Evolutionary conservation across 768 basidiomycete genomes (phyloP).

Genomic region (Podaxis pistillaris): DNA sequence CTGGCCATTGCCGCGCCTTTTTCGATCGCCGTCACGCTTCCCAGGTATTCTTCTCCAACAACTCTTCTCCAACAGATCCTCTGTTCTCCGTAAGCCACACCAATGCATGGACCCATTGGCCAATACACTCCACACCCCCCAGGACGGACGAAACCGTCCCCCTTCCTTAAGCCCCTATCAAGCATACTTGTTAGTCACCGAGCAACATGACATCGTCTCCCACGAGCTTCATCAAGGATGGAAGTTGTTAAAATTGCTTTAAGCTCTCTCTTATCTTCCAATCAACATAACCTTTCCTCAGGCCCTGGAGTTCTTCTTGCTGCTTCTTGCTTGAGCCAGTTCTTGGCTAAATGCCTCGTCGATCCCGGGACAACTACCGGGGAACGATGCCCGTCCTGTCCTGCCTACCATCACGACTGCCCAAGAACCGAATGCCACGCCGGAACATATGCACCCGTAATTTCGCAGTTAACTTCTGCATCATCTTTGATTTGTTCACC

Average conservation of each 20-base stretch:
- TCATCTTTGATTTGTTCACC: too few species aligned
- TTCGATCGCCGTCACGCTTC: background rate
- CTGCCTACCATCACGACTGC: background rate
- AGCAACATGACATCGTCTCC: background rate
- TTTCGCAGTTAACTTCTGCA: too few species aligned
- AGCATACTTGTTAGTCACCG: background rate
- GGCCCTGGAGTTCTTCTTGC: background rate
- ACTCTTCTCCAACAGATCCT: background rate
- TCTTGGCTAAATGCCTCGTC: background rate
- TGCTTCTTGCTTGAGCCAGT: background rate
- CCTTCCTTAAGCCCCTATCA: background rate
- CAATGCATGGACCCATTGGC: too few species aligned
- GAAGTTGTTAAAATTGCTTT: background rate
- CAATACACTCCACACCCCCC: too few species aligned
- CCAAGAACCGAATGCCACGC: background rate
- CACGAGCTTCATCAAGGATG: background rate
- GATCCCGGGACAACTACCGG: background rate
- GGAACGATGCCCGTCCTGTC: background rate
- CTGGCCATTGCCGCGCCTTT: background rate
- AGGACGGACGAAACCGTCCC: too few species aligned
- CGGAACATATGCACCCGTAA: background rate
- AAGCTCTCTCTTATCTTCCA: background rate
- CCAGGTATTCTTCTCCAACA: background rate
- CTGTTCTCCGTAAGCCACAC: background rate
- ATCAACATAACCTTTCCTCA: background rate